Base-by-base conservation (phyloP, 164 flowering plant species). In the Piper betle region DNA sequence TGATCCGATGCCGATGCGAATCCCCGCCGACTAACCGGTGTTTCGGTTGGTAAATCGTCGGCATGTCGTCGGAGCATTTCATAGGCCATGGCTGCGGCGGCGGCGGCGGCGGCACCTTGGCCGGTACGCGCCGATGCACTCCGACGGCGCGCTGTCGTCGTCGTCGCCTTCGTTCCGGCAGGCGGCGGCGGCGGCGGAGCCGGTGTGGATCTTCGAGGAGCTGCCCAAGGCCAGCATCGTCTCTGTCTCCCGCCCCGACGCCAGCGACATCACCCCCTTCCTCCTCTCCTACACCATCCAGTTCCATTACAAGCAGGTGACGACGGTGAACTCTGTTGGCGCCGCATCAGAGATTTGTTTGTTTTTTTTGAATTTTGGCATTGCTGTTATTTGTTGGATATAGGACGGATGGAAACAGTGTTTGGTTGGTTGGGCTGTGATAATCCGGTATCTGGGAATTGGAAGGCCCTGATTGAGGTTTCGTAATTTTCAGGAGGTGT, bases 241-340 rank as follows among this genome's bases (percentile, higher is more conserved):
- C 54, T 79, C 82, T 55, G 99, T 94, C 6, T 94, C 99, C n/a
- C 72, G 97, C 9, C 97, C 99, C 39, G 99, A 94, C 64, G 87
- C 85, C 33, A 77, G 75, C 52, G 99, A 94, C 74, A 81, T 94
- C 66, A 90, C 89, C 63, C 99, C 97, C 53, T 63, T 84, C 75
- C 82, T 84, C 42, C 75, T 91, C 17, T 75, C 96, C 20, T 93
- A 93, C 78, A 83, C 88, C 39, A 86, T 93, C 60, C 91, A 93
- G 69, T 73, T 86, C 63, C 88, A 74, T 46, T 93, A 90, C 69
- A 86, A 84, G 67, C 88, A 93, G 97, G 99, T 64, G 54, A 25
- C 15, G 62, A 53, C 52, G 18, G 4, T 60, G 17, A 18, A 42
- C 42, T 41, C 12, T 8, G n/a, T 46, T 46, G 10, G 10, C 0